Conservation (phyloP, 2,329 filamentous ascomycete genomes). For the Claviceps lovelessii region DNA sequence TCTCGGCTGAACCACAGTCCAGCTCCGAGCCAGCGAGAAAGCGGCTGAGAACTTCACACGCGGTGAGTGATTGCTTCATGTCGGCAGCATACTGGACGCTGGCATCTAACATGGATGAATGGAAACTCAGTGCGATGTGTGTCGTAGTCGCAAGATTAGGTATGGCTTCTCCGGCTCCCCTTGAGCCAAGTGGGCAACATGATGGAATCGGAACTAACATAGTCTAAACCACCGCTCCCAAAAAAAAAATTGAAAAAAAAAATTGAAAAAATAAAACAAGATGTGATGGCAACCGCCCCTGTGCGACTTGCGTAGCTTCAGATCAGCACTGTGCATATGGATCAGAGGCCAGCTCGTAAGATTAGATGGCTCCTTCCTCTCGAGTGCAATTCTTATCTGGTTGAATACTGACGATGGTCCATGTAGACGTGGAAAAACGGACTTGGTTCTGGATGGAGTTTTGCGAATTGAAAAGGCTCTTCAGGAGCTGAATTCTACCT, state of each 20-base stretch:
- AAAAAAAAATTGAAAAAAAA: constrained; percentile 14
- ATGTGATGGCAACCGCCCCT: constrained; percentile 34
- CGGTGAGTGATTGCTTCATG: constrained; percentile 15
- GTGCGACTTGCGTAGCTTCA: constrained; percentile 22
- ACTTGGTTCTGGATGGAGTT: constrained; percentile 36
- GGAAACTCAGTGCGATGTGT: constrained; percentile 28
- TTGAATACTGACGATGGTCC: neutral
- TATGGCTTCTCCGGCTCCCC: constrained; percentile 7
- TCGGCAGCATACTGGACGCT: too few species aligned
- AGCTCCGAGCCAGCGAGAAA: constrained; percentile 22
- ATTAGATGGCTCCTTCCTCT: neutral
- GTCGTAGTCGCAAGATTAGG: constrained; percentile 33
- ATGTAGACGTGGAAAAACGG: constrained; percentile 29
- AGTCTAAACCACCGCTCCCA: neutral
- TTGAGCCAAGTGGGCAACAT: neutral
- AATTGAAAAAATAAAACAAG: constrained; percentile 13
- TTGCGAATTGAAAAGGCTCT: constrained; percentile 32
- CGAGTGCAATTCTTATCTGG: neutral
- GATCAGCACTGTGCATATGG: constrained; percentile 28
- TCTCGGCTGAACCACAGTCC: constrained; percentile 14
- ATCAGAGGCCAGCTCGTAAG: constrained; percentile 29
- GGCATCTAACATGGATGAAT: neutral
- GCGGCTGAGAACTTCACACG: constrained; percentile 28
- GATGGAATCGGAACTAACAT: neutral
- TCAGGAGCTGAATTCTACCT: constrained; percentile 27